These are phyloP conservation scores for Tolypocladium endophyticum DNA, from an alignment of 2,329 filamentous ascomycete genomes.

Conservation along the genomic window DNA sequence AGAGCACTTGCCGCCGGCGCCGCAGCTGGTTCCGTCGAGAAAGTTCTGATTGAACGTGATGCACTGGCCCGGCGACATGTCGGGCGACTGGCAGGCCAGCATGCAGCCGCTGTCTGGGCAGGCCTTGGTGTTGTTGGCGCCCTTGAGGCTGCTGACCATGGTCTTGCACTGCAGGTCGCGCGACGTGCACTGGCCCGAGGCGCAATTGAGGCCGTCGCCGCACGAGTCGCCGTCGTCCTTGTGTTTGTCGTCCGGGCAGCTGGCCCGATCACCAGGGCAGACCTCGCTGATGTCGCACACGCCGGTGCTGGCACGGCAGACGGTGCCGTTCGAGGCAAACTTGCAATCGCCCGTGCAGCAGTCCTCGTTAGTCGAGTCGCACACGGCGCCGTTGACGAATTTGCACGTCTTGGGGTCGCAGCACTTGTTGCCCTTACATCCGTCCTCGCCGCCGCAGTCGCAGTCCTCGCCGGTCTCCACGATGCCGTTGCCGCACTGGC, in stretches of 20 bases:
- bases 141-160: conserved; percentile 65
- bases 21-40: conserved; percentile 80
- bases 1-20: conserved; percentile 65
- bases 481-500: conserved; percentile 92
- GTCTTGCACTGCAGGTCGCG: conserved; percentile 82
- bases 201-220: conserved; percentile 63
- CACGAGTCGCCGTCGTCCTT: conserved; percentile 62
- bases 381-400: conserved; percentile 65
- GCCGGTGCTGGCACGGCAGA: conserved; percentile 74
- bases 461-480: conserved; percentile 92
- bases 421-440: conserved; percentile 67
- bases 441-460: conserved; percentile 72
- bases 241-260: conserved; percentile 65
- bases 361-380: conserved; percentile 72
- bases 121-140: conserved; percentile 67
- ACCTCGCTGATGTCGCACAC: conserved; percentile 77
- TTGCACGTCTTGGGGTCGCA: conserved; percentile 82
- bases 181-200: conserved; percentile 89
- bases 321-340: conserved; percentile 53
- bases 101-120: conserved; percentile 60
- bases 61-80: conserved; percentile 56
- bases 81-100: conserved; percentile 64
- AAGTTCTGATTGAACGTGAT: conserved; percentile 81
- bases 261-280: conserved; percentile 61
- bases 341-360: conserved; percentile 62